A percentile compares a stretch with the other conserved stretches of the same genome.
phyloP scores from a whole-genome alignment of 2,329 filamentous ascomycete genomes.

The Didymellaceae sp. region DNA sequence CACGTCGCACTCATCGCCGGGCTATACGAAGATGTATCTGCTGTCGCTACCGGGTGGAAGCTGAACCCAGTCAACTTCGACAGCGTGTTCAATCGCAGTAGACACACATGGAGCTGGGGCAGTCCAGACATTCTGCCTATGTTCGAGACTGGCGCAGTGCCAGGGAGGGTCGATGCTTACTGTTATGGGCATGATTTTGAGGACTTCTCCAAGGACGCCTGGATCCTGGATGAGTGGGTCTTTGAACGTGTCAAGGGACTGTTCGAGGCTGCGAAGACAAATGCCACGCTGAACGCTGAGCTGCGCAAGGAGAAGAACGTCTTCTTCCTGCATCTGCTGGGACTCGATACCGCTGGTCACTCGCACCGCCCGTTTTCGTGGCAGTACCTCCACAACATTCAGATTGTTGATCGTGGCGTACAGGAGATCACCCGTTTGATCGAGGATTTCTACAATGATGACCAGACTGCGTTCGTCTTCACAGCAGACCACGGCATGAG shows the following conservation, averaged over 20 bases:
- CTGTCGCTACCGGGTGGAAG: conserved; percentile 98
- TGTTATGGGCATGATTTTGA: conserved; percentile 85
- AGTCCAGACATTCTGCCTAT: conserved; percentile 97
- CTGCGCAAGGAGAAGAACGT: conserved; percentile 85
- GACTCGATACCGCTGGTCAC: conserved; percentile 90
- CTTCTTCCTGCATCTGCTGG: conserved; percentile 93
- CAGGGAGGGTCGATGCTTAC: conserved; percentile 85
- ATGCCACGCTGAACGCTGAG: conserved; percentile 74
- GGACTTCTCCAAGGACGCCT: conserved; percentile 85
- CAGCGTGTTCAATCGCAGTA: conserved; percentile 95
- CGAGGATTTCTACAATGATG: conserved; percentile 81
- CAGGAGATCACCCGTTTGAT: conserved; percentile 81
- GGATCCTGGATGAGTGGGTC: conserved; percentile 87
- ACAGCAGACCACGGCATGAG: conserved; percentile 99
- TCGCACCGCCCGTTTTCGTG: conserved; percentile 87
- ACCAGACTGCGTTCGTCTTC: conserved; percentile 91
- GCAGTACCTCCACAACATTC: conserved; percentile 93
- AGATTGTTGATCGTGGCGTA: conserved; percentile 90
- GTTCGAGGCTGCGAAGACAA: conserved; percentile 79
- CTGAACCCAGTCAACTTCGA: conserved; percentile 98
- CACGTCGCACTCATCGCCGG: conserved; percentile 97
- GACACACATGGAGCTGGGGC: conserved; percentile 99
- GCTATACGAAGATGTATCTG: conserved; percentile 96
- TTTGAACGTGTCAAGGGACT: conserved; percentile 91
- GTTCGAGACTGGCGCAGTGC: conserved; percentile 92